Conservation (phyloP, 2,329 filamentous ascomycete genomes). For the Fusarium caatingaense region DNA sequence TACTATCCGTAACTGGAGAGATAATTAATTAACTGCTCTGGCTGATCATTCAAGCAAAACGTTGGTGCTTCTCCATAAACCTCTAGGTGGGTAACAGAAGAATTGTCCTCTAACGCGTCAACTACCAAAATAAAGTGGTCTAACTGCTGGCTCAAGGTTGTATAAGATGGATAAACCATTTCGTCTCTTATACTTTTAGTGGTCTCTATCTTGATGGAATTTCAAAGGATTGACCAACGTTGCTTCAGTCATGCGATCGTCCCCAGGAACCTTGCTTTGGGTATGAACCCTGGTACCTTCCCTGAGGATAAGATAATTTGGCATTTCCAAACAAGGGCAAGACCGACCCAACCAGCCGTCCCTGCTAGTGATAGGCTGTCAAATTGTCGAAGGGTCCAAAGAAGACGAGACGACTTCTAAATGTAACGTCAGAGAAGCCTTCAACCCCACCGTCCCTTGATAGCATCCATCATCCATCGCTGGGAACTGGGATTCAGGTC, state of each 20-base stretch:
- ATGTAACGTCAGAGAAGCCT: conserved; percentile 37
- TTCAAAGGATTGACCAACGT: conserved; percentile 30
- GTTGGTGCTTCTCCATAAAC: conserved; percentile 13
- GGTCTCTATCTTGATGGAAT: not conserved
- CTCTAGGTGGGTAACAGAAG: not conserved
- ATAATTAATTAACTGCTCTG: not conserved
- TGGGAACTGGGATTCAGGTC: conserved; percentile 1
- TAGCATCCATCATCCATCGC: conserved; percentile 1
- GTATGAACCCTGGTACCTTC: conserved; percentile 13
- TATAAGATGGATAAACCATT: not conserved
- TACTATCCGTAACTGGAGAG: not conserved
- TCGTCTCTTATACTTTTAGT: not conserved
- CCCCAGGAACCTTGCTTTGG: conserved; percentile 5
- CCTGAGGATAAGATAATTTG: conserved; percentile 30
- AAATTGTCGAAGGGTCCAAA: conserved; percentile 24
- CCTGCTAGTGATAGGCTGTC: conserved; percentile 31
- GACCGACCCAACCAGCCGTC: conserved; percentile 31
- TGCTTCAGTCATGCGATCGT: conserved; percentile 34
- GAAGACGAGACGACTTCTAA: conserved; percentile 36
- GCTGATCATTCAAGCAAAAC: not conserved
- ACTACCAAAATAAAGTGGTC: not conserved
- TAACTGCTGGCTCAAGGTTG: not conserved
- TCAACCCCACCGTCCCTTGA: conserved; percentile 8
- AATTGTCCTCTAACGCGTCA: not conserved
- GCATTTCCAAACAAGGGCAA: conserved; percentile 27